Evolutionary conservation across 1,284 basidiomycete genomes (phyloP), one percentile per base, ranked within the genome.

Genomic region (Leccinum solheimii): DNA sequence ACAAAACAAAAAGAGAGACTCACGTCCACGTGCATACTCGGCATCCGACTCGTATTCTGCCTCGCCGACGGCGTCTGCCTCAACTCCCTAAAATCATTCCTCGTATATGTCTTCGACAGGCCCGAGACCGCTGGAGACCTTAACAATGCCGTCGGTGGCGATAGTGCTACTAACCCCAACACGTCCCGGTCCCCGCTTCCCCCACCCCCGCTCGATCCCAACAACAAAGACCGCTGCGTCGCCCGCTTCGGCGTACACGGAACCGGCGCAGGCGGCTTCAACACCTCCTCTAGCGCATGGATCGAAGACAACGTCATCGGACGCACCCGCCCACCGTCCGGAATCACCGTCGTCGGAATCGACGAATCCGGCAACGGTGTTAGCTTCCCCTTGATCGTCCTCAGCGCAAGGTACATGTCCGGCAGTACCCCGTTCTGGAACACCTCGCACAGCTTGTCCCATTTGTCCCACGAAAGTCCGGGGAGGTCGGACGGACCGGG

Each of bases 11-110:
- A 23, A 23, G 55, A 56, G 21, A 60, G 58, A 52, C 90, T 69
- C 73, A 92, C 90, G 69, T 85, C 83, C 60, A 85, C 91, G 76
- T 92, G 90, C 78, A 85, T 87, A 75, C 90, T 92, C 30, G 90
- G 90, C 59, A 92, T 78, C 69, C 90, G 81, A 74, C 90, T 92
- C 62, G 90, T 92, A 71, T 92, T 92, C 72, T 89, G 82, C 66
- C 88, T 83, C 64, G 86, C 83, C 21, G 83, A 82, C 36, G 87
- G 81, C 32, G 80, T 77, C 72, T 87, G 86, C 56, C 90, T 79
- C 66, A 91, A 76, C 70, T 89, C 83, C 60, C 90, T 80, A 67
- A 92, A 92, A 72, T 92, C 90, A 67, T 92, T 91, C 70, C 83
- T 88, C 23, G 72, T 72, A 67, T 92, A 93, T 62, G 82, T 91